phyloP scores from a whole-genome alignment of 768 basidiomycete genomes.

The Pisolithus orientalis region DNA sequence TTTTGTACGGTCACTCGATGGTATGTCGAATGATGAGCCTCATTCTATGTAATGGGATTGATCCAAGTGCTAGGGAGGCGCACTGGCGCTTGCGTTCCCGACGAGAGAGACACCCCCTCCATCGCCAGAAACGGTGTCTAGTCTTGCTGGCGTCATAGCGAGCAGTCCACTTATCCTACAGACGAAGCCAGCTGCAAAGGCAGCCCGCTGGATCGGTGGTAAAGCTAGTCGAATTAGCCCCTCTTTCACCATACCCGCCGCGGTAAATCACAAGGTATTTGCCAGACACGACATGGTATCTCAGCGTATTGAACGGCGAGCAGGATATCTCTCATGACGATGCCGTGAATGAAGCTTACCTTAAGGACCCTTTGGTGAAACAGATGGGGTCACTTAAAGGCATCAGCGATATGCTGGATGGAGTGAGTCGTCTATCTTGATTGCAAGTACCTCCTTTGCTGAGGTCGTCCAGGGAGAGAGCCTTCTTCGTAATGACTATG shows the following conservation, averaged over 20 bases:
- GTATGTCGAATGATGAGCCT: slow-evolving; percentile 27
- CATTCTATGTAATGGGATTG: background rate
- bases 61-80: slow-evolving; percentile 52
- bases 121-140: slow-evolving; percentile 29
- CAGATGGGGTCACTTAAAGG: slow-evolving; percentile 51
- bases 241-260: slow-evolving; percentile 46
- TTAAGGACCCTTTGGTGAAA: slow-evolving; percentile 55
- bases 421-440: slow-evolving; percentile 31
- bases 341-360: slow-evolving; percentile 42
- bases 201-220: slow-evolving; percentile 47
- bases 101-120: slow-evolving; percentile 36
- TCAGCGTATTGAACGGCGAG: background rate
- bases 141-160: slow-evolving; percentile 59
- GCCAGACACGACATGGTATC: background rate
- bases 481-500: slow-evolving; percentile 39
- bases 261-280: slow-evolving; percentile 44
- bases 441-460: background rate
- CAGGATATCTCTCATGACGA: slow-evolving; percentile 59
- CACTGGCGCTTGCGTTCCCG: slow-evolving; percentile 51
- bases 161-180: slow-evolving; percentile 63
- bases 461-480: slow-evolving; percentile 48
- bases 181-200: slow-evolving; percentile 50
- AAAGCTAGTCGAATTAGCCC: slow-evolving; percentile 45
- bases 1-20: slow-evolving; percentile 79
- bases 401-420: slow-evolving; percentile 54